Evolutionary conservation across 106 monocot species (phyloP).

Genomic region (Posidonia australis): DNA sequence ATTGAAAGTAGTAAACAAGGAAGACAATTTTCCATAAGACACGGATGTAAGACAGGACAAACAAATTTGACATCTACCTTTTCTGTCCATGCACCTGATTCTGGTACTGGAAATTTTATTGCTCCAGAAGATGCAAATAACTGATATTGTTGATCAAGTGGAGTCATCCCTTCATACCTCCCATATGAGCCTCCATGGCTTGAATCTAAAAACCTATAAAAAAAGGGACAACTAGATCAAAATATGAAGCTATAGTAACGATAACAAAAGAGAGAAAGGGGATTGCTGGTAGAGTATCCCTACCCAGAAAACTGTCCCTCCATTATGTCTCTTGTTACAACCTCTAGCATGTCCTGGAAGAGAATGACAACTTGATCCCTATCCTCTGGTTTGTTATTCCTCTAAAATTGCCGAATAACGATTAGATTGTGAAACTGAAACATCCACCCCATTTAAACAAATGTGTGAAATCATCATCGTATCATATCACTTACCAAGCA

Average conservation of each 20-base stretch:
- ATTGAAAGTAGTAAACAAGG: not conserved
- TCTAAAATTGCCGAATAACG: constrained; percentile 11
- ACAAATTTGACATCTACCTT: constrained; percentile 30
- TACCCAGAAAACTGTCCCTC: constrained; percentile 38
- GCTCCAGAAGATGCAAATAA: constrained; percentile 61
- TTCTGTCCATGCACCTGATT: constrained; percentile 71
- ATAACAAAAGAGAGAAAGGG: not conserved
- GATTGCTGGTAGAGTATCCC: not conserved
- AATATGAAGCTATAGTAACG: not conserved
- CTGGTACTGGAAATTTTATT: constrained; percentile 51
- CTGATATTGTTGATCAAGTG: constrained; percentile 29
- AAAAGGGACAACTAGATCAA: not conserved
- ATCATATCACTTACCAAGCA: constrained; percentile 30
- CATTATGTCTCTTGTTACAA: constrained; percentile 74
- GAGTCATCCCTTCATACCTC: constrained; percentile 23
- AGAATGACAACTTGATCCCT: constrained; percentile 45
- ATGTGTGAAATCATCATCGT: not conserved
- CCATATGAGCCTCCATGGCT: constrained; percentile 44
- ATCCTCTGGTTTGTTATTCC: constrained; percentile 36
- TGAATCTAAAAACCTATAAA: constrained; percentile 45
- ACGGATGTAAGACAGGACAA: too few species aligned
- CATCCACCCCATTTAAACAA: not conserved
- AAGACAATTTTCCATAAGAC: not conserved
- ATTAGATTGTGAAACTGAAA: not conserved
- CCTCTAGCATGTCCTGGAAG: constrained; percentile 84